Evolutionary conservation across 2,329 filamentous ascomycete genomes (phyloP).

Genomic region (Coniochaeta prunicola): DNA sequence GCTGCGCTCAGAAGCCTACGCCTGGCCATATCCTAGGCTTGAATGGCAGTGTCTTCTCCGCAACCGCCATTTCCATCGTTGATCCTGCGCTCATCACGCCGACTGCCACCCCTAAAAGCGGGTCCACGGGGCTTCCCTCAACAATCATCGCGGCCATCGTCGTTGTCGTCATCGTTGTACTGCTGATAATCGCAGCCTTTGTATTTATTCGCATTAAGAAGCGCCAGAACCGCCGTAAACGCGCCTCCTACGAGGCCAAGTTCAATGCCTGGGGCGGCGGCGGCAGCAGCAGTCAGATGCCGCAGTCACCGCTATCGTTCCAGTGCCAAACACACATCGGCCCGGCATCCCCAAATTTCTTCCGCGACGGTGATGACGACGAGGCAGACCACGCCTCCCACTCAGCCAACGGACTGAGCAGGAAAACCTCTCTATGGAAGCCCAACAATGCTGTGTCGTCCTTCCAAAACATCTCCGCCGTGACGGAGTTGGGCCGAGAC

Average conservation of each 20-base stretch:
- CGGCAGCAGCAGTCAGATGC: constrained; percentile 20
- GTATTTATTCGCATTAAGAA: constrained; percentile 38
- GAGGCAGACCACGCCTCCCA: constrained; percentile 11
- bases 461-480: constrained; percentile 2
- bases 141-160: constrained; percentile 37
- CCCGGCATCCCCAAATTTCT: constrained; percentile 29
- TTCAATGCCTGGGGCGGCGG: constrained; percentile 12
- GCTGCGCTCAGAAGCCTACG: constrained; percentile 39
- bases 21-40: constrained; percentile 17
- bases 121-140: constrained; percentile 20
- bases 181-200: constrained; percentile 30
- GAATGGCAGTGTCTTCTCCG: constrained; percentile 20
- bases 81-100: constrained; percentile 20
- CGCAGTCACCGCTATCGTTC: constrained; percentile 42
- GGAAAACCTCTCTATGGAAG: constrained; percentile 15
- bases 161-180: constrained; percentile 27
- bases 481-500: neutral
- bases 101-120: constrained; percentile 6
- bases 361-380: constrained; percentile 19
- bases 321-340: constrained; percentile 40
- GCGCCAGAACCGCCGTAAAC: constrained; percentile 28
- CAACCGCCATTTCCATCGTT: constrained; percentile 21
- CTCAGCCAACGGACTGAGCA: constrained; percentile 5
- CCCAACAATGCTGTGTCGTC: constrained; percentile 8
- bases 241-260: constrained; percentile 17